Conservation (phyloP, 2,329 filamentous ascomycete genomes). For the Penicillium digitatum region DNA sequence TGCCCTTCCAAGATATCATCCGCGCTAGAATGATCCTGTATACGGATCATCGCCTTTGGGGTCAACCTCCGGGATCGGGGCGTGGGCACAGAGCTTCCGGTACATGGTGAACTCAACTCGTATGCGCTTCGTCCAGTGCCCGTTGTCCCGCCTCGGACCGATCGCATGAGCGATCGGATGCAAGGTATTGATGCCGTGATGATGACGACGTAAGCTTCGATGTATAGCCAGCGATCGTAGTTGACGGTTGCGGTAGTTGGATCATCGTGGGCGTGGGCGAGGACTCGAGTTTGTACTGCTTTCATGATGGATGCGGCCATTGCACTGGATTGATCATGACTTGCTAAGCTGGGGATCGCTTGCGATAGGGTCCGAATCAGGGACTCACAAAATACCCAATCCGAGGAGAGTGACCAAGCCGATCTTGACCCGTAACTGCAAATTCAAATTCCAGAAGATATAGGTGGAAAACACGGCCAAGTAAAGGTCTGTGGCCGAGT, state of each 20-base stretch:
- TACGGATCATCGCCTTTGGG: conserved; percentile 10
- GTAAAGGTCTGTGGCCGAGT: conserved; percentile 31
- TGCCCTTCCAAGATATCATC: conserved; percentile 1
- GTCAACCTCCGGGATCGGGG: conserved; percentile 6
- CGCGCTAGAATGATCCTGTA: conserved; percentile 7
- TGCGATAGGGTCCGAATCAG: fast-evolving
- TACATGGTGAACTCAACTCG: conserved; percentile 13
- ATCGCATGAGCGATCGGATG: conserved; percentile 23
- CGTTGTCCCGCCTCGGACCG: neutral
- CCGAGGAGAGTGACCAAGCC: conserved; percentile 28
- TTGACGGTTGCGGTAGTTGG: conserved; percentile 21
- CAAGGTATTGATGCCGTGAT: conserved; percentile 32
- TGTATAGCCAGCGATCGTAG: conserved; percentile 28
- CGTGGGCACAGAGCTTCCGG: neutral
- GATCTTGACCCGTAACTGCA: conserved; percentile 30
- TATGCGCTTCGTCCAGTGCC: conserved; percentile 11
- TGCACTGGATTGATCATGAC: conserved; percentile 11
- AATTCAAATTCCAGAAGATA: conserved; percentile 34
- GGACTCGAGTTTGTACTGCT: conserved; percentile 21
- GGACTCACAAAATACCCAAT: conserved; percentile 31
- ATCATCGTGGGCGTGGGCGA: conserved; percentile 17
- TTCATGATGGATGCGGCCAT: conserved; percentile 29
- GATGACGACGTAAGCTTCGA: conserved; percentile 31
- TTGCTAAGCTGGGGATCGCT: neutral
- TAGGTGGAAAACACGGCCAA: conserved; percentile 28